Base-by-base conservation (phyloP, 2,329 filamentous ascomycete genomes). In the Berkeleyomyces rouxiae region DNA sequence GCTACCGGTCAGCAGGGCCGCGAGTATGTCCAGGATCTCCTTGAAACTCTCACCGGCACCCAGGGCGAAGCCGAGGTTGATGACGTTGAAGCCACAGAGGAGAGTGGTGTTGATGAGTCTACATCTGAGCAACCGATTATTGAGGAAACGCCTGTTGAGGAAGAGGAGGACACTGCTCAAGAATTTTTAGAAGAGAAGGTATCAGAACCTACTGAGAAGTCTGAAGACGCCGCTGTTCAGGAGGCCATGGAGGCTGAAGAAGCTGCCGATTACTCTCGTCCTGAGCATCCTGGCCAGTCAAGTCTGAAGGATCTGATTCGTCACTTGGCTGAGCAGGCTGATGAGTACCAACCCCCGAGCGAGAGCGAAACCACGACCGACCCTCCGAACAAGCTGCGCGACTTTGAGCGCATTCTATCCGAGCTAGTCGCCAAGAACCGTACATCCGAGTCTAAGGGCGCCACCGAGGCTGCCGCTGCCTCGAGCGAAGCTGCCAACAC, bases 331-430 rank as follows among this genome's bases (percentile, higher is more conserved):
- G 72, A 74, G 36, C 73, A 73, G 53, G 73, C 79, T 10, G 75
- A 68, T 42, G 65, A 68, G 23, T 67, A 68, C 36, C 68, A 71
- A 7, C 68, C 68, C 13, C 64, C 66, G 4, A 43, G 33, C 40
- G 43, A 40, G 33, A 58, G 43, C 31, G 42, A 61, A 39, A 66
- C 11, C 67, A 70, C 11, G 4, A 47, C 58, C 47, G 72, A 67
- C 61, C 69, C 66, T 36, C 66, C 65, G 47, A 77, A 58, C 53
- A 62, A 77, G 64, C 70, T 82, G 23, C 72, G 74, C 64, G 74
- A 74, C 7, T 81, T 83, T 66, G 78, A 81, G 67, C 73, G 72
- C 55, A 77, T 82, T 61, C 72, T 83, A 43, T 75, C 76, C 2
- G 73, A 78, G 62, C 70, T 83, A 57, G 75, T 78, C 9, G 71